A percentile compares a stretch with the other conserved stretches of the same genome.
Evolutionary conservation across 2,329 filamentous ascomycete species (phyloP).

Genomic region (Sporothrix brasiliensis): DNA sequence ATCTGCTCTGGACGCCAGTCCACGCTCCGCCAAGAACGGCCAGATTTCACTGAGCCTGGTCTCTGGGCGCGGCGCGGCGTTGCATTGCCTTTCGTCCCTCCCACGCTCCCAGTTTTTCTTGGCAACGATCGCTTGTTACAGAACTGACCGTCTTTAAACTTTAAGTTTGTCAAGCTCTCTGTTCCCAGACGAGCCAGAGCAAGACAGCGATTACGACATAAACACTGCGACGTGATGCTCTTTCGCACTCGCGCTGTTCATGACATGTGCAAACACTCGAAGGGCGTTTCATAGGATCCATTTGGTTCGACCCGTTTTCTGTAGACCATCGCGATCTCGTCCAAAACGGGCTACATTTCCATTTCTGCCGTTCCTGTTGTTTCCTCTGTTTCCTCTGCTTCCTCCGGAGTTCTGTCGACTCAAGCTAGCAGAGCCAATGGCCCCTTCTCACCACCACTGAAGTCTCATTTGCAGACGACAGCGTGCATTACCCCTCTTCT

Average conservation of each 20-base stretch:
- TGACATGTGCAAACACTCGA: neutral
- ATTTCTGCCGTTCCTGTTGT: neutral
- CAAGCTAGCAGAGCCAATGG: too few relatives aligned
- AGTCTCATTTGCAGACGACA: neutral
- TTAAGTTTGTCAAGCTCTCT: conserved; percentile 7
- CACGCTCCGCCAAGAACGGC: conserved; percentile 8
- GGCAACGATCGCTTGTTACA: neutral
- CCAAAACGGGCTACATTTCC: neutral
- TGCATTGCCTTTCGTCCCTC: conserved; percentile 14
- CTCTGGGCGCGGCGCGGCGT: neutral
- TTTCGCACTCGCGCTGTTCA: too few relatives aligned
- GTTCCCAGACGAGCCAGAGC: too few relatives aligned
- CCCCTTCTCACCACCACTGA: too few relatives aligned
- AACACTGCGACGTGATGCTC: neutral
- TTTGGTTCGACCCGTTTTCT: too few relatives aligned
- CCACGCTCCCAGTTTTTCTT: conserved; percentile 23
- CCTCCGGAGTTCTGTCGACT: too few relatives aligned
- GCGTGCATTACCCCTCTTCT: conserved; percentile 24
- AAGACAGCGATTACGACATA: neutral
- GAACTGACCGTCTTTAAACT: neutral
- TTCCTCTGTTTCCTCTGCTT: neutral
- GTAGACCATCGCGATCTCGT: neutral
- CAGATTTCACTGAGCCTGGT: neutral
- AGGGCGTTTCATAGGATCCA: neutral
- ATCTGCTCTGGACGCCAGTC: neutral